A percentile compares a stretch with the other conserved stretches of the same genome.
Conservation (phyloP, 441 rosid species). For the Populus hybrid region DNA sequence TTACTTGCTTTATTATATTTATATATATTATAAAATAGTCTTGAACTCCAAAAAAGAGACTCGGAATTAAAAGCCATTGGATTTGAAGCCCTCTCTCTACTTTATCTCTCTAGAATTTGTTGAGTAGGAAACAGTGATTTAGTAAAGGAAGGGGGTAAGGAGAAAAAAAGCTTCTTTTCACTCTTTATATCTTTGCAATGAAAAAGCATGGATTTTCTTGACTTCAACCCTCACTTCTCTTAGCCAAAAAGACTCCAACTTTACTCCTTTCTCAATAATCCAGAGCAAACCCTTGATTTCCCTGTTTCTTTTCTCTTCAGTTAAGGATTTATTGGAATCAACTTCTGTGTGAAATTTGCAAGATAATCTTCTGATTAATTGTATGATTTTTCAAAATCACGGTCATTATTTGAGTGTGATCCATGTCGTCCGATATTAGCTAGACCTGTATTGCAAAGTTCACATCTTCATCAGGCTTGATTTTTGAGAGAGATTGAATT, state of each 20-base stretch:
- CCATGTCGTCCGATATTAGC: conserved; percentile 96
- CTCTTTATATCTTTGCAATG: not conserved
- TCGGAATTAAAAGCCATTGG: not conserved
- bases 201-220: not conserved
- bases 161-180: not conserved
- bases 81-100: not conserved
- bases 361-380: not conserved
- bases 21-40: no score
- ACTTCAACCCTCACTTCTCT: not conserved
- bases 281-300: not conserved
- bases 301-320: not conserved
- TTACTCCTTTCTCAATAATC: not conserved
- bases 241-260: not conserved
- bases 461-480: not conserved
- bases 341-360: not conserved
- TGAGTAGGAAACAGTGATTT: not conserved
- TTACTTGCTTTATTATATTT: not conserved
- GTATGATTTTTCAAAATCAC: conserved; percentile 18
- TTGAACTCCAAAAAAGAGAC: not conserved
- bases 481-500: not conserved
- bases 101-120: conserved; percentile 9
- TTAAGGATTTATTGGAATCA: not conserved
- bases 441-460: conserved; percentile 23
- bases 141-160: not conserved
- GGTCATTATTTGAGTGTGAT: conserved; percentile 28